Base-by-base conservation (phyloP, 2,329 filamentous ascomycete species). In the Ophiostoma quercus region DNA sequence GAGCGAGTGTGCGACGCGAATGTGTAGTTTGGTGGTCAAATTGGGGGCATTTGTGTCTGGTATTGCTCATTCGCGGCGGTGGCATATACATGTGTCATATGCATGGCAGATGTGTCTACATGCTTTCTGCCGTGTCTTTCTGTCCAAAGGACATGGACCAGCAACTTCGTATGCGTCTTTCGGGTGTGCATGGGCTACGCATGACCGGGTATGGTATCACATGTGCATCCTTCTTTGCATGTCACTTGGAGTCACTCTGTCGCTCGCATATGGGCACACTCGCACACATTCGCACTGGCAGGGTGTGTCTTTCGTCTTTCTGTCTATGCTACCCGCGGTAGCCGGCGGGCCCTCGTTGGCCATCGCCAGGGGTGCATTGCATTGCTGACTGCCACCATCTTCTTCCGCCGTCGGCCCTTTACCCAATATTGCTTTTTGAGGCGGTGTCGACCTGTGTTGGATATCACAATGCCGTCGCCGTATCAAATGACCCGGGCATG, bases 271-370 rank as follows among this genome's bases (percentile, higher is more conserved):
- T 8, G 8, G 8, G 43, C 43, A 47, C 5, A 19, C 43, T 47
- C 43, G 5, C 43, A 47, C 6, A 19, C 43, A 47, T 16, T 47
- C 16, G 19, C 19, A 47, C 43, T 57, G n/a, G 7, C 62, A 65
- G 62, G 62, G 60, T 63, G 25, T 37, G 60, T 63, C 14, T 65
- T 14, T 57, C 11, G 60, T 63, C 14, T 65, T 14, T 57, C 11
- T 12, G 54, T 9, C 37, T 16, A 9, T 14, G 2, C 43, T 68
- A 68, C 63, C 69, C 69, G 69, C 69, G 62, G 62, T 63, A 68
- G 67, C 69, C 69, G 69, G 62, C 29, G 16, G 37, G 16, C 12
- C 22, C 19, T 57, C 57, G 22, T 62, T 32, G 25, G 57, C 12
- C 54, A 60, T 60, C 54, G 25, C 25, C 25, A 62, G 57, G 57